These are phyloP conservation scores for Fusarium musae DNA, from an alignment of 2,329 filamentous ascomycete species.

Conservation along the genomic window DNA sequence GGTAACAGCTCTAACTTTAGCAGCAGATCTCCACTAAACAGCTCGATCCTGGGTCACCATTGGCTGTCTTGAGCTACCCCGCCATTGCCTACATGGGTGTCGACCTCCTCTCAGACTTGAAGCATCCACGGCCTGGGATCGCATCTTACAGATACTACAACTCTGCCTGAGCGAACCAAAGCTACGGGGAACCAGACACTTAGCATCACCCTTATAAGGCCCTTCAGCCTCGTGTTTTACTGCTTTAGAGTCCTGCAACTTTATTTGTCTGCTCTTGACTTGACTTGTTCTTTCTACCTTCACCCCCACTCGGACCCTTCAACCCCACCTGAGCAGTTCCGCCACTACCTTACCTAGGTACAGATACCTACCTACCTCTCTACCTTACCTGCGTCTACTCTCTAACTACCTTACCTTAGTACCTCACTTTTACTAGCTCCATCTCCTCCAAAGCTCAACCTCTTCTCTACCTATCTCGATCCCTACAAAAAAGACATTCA, in stretches of 20 bases:
- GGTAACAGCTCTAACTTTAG: constrained; percentile 27
- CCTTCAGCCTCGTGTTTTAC: constrained; percentile 1
- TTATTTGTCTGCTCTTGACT: constrained; percentile 1
- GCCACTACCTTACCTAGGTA: constrained; percentile 21
- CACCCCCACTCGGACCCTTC: constrained; percentile 31
- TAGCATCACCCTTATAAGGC: neutral
- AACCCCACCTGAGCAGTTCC: constrained; percentile 36
- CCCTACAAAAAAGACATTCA: constrained; percentile 4
- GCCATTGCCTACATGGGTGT: constrained; percentile 25
- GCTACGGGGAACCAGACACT: neutral
- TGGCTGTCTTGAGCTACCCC: constrained; percentile 34
- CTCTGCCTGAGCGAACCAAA: constrained; percentile 2
- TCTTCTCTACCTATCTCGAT: neutral
- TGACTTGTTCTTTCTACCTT: neutral
- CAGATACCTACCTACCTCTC: neutral
- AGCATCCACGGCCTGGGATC: constrained; percentile 14
- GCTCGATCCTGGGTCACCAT: neutral
- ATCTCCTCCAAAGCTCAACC: constrained; percentile 5
- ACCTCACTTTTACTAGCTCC: constrained; percentile 9
- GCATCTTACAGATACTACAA: constrained; percentile 15
- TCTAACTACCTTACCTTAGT: neutral
- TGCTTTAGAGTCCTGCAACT: neutral
- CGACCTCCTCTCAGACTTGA: constrained; percentile 24
- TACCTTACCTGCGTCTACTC: neutral
- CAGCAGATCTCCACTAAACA: constrained; percentile 20